Percentiles rank a stretch among this genome's conserved stretches.
Evolutionary conservation across 495 filamentous ascomycete genomes (phyloP).

Genomic region (Thozetella sp.): DNA sequence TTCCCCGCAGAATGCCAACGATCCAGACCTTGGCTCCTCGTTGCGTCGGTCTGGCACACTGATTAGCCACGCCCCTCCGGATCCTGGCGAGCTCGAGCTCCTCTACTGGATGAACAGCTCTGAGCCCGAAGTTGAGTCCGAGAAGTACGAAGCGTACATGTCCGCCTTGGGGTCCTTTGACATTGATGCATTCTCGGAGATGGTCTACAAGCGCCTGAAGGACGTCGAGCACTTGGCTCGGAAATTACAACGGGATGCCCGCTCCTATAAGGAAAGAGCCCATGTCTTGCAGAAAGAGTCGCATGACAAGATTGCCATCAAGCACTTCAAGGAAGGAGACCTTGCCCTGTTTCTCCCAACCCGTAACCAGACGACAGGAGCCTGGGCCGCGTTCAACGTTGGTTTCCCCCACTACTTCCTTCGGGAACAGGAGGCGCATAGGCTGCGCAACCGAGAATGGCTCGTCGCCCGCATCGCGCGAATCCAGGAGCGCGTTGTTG

Average conservation of each 20-base stretch:
- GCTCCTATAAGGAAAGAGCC: conserved; percentile 84
- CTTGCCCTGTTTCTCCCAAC: conserved; percentile 95
- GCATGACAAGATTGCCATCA: conserved; percentile 96
- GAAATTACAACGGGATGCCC: conserved; percentile 87
- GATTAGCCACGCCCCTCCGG: conserved; percentile 39
- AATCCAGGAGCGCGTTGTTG: conserved; percentile 91
- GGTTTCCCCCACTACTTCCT: conserved; percentile 97
- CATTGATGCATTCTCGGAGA: conserved; percentile 78
- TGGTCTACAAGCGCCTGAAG: conserved; percentile 81
- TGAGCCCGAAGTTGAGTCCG: conserved; percentile 65
- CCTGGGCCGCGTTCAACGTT: conserved; percentile 98
- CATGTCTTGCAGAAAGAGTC: conserved; percentile 84
- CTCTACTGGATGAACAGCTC: conserved; percentile 78
- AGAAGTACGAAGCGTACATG: conserved; percentile 72
- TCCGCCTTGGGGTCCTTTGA: conserved; percentile 74
- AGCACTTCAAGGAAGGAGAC: conserved; percentile 94
- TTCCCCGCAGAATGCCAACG: conserved; percentile 45
- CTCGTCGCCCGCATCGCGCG: conserved; percentile 90
- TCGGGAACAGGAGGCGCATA: conserved; percentile 87
- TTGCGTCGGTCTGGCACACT: conserved; percentile 51
- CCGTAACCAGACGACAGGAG: conserved; percentile 86
- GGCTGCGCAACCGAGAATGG: conserved; percentile 84
- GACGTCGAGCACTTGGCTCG: conserved; percentile 88
- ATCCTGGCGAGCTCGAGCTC: conserved; percentile 61
- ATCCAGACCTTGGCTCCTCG: conserved; percentile 63